Percentiles rank a stretch among this genome's conserved stretches.
Evolutionary conservation across 225 moss, liverwort and hornwort species (phyloP).

Genomic region (Physcomitrellopsis africana): DNA sequence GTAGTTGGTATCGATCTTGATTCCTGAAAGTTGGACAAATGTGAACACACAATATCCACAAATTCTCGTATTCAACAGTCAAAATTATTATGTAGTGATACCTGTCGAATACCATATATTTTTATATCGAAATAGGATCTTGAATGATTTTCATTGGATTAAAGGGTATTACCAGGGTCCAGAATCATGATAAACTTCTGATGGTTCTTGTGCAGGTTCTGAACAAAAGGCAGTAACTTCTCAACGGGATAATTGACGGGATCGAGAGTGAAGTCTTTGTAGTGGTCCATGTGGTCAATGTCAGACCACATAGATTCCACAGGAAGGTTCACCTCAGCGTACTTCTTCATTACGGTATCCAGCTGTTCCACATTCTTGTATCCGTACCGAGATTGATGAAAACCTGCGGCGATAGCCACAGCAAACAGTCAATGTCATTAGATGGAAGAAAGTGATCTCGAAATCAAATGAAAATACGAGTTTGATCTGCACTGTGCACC

Average conservation of each 20-base stretch:
- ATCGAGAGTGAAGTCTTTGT: constrained; percentile 59
- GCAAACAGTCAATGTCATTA: not conserved
- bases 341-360: constrained; percentile 50
- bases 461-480: no score
- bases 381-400: constrained; percentile 59
- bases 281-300: constrained; percentile 67
- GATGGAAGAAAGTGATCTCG: not conserved
- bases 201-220: constrained; percentile 63
- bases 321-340: constrained; percentile 57
- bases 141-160: no score
- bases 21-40: constrained; percentile 31
- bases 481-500: no score
- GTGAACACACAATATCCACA: constrained; percentile 7
- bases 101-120: no score
- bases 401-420: constrained; percentile 31
- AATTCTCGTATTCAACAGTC: not conserved
- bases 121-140: no score
- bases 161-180: constrained; percentile 70
- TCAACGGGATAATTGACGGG: constrained; percentile 53
- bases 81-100: no score
- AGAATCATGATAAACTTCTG: constrained; percentile 80
- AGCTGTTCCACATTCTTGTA: constrained; percentile 56
- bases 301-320: constrained; percentile 71
- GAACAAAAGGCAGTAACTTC: constrained; percentile 60
- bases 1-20: constrained; percentile 62